A percentile compares a stretch with the other conserved stretches of the same genome.
These are phyloP conservation scores for Scleroderma bovista DNA, from an alignment of 768 basidiomycete species.

Conservation along the genomic window DNA sequence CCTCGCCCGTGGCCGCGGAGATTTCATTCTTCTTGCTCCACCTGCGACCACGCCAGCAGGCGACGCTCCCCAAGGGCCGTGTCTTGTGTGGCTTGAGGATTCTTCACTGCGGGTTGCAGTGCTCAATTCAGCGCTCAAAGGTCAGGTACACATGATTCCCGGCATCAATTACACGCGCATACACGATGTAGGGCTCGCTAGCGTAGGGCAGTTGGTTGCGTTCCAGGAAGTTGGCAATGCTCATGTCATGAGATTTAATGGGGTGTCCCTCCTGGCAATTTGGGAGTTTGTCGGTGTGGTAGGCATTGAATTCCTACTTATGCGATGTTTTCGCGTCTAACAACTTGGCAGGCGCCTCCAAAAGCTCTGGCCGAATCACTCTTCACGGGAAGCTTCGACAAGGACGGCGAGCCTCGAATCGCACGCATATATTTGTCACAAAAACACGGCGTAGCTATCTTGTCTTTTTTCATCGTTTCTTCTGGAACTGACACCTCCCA, in stretches of 20 bases:
- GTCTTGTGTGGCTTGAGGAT: slow-evolving; percentile 41
- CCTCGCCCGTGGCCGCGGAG: slow-evolving; percentile 30
- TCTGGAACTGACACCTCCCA: neutral
- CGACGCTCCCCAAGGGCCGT: slow-evolving; percentile 10
- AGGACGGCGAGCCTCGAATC: slow-evolving; percentile 47
- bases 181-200: slow-evolving; percentile 55
- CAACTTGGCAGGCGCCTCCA: slow-evolving; percentile 34
- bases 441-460: slow-evolving; percentile 40
- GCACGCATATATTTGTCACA: slow-evolving; percentile 67
- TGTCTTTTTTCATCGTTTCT: neutral
- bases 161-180: slow-evolving; percentile 45
- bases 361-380: slow-evolving; percentile 40
- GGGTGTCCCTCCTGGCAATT: slow-evolving; percentile 37
- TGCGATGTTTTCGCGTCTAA: slow-evolving; percentile 15
- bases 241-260: slow-evolving; percentile 47
- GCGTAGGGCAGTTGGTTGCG: slow-evolving; percentile 56
- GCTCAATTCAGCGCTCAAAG: slow-evolving; percentile 47
- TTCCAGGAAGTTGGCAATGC: slow-evolving; percentile 50
- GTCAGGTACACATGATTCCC: slow-evolving; percentile 40
- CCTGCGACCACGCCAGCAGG: slow-evolving; percentile 2
- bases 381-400: slow-evolving; percentile 53
- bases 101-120: slow-evolving; percentile 43
- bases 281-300: slow-evolving; percentile 59
- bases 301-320: slow-evolving; percentile 5
- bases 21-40: slow-evolving; percentile 33